phyloP scores from a whole-genome alignment of 257 asterid genomes.

The Forsythia suspensa region DNA sequence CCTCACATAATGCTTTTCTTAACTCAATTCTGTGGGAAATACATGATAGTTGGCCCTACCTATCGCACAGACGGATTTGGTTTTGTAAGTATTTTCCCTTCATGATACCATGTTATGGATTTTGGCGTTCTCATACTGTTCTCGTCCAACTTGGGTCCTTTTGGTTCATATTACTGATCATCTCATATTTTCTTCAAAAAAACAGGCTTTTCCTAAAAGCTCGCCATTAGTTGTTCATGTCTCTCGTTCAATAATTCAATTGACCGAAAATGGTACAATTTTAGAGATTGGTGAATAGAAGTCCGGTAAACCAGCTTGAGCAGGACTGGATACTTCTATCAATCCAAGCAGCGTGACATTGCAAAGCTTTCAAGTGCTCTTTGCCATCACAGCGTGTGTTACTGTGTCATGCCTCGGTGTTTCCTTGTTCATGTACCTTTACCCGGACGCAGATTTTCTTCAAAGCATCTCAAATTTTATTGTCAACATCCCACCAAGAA shows the following conservation, averaged over 20 bases:
- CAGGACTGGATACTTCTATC: constrained; percentile 1
- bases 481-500: not conserved
- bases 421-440: constrained; percentile 22
- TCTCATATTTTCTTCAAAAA: not conserved
- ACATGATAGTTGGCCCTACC: constrained; percentile 35
- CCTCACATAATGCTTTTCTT: constrained; percentile 41
- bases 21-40: constrained; percentile 37
- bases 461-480: constrained; percentile 20
- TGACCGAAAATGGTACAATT: constrained; percentile 30
- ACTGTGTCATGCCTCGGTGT: constrained; percentile 31
- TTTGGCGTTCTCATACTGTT: too few relatives aligned
- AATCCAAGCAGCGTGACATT: constrained; percentile 26
- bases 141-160: not conserved
- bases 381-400: constrained; percentile 35
- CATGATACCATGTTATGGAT: too few relatives aligned
- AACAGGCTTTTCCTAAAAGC: constrained; percentile 42
- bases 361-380: constrained; percentile 33
- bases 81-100: constrained; percentile 40
- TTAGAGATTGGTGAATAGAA: constrained; percentile 15
- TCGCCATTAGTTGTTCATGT: constrained; percentile 39
- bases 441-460: constrained; percentile 14
- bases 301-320: constrained; percentile 7
- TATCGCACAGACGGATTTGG: constrained; percentile 52
- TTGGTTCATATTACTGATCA: not conserved
- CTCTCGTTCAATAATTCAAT: constrained; percentile 36